Evolutionary conservation across 148 eudicot species (phyloP).

Genomic region (Polygonum maritimum): DNA sequence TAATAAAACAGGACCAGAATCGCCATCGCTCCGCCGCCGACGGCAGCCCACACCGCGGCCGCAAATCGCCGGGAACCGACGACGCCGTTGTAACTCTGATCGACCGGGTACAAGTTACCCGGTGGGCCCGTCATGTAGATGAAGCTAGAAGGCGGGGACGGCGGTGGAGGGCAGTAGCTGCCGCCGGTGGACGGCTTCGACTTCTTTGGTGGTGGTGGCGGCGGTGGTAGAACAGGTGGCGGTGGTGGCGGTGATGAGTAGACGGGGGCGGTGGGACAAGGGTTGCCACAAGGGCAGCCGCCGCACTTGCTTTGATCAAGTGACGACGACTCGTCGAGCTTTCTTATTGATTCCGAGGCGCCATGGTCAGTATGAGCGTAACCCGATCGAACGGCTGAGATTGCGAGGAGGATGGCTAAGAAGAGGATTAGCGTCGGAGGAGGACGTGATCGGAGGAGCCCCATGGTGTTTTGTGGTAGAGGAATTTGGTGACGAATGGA

Average conservation of each 20-base stretch:
- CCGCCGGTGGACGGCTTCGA: not conserved
- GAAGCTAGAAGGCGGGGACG: constrained; percentile 13
- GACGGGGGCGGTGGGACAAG: constrained; percentile 27
- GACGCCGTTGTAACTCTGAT: not conserved
- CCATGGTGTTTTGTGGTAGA: not conserved
- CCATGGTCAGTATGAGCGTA: not conserved
- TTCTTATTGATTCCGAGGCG: constrained; percentile 5
- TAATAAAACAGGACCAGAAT: not conserved
- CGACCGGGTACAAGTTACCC: constrained; percentile 18
- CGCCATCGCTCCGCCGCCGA: constrained; percentile 11
- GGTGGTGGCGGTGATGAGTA: constrained; percentile 10
- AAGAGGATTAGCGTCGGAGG: not conserved
- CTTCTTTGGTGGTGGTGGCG: constrained; percentile 14
- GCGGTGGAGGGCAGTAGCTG: constrained; percentile 24
- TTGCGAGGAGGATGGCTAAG: not conserved
- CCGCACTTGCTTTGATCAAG: constrained; percentile 24
- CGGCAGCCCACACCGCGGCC: not conserved
- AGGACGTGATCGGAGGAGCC: not conserved
- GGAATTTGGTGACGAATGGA: no score
- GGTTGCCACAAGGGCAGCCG: constrained; percentile 29
- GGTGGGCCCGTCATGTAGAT: constrained; percentile 18
- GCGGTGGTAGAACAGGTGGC: constrained; percentile 9
- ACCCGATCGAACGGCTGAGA: constrained; percentile 7
- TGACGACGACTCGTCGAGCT: constrained; percentile 20
- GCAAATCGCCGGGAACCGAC: not conserved